phyloP scores from a whole-genome alignment of 1,284 basidiomycete species.

The Cutaneotrichosporon spelunceum region DNA sequence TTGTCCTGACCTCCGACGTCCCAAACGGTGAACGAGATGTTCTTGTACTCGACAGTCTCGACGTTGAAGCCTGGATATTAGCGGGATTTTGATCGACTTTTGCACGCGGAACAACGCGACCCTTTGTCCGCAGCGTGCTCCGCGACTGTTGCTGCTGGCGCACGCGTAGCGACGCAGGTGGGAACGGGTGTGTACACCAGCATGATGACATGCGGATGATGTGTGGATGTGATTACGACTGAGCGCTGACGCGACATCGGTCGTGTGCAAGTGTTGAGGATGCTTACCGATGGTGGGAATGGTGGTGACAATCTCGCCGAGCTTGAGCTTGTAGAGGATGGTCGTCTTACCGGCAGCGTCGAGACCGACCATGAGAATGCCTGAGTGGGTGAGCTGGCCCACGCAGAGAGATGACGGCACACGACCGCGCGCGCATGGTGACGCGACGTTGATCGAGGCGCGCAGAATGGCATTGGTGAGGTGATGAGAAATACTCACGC shows the following conservation, averaged over 20 bases:
- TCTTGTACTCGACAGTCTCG: constrained; percentile 99
- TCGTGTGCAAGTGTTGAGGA: neutral
- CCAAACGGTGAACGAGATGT: constrained; percentile 99
- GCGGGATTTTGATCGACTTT: neutral
- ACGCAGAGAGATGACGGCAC: neutral
- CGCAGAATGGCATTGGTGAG: neutral
- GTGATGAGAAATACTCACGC: constrained; percentile 63
- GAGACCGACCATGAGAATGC: constrained; percentile 76
- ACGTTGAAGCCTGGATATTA: constrained; percentile 74
- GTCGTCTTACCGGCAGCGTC: constrained; percentile 97
- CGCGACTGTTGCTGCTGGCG: neutral
- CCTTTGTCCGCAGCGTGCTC: neutral
- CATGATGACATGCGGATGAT: neutral
- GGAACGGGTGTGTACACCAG: neutral
- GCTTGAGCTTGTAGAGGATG: constrained; percentile 98
- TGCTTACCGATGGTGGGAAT: constrained; percentile 71
- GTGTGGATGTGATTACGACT: neutral
- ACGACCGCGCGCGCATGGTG: neutral
- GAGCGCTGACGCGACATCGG: neutral
- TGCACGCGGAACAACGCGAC: neutral
- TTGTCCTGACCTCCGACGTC: constrained; percentile 99
- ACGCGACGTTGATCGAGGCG: neutral
- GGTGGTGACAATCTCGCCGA: constrained; percentile 97
- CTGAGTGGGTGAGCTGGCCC: constrained; percentile 34
- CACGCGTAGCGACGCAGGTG: neutral